Evolutionary conservation across 257 asterid species (phyloP).

Genomic region (Mentha longifolia): DNA sequence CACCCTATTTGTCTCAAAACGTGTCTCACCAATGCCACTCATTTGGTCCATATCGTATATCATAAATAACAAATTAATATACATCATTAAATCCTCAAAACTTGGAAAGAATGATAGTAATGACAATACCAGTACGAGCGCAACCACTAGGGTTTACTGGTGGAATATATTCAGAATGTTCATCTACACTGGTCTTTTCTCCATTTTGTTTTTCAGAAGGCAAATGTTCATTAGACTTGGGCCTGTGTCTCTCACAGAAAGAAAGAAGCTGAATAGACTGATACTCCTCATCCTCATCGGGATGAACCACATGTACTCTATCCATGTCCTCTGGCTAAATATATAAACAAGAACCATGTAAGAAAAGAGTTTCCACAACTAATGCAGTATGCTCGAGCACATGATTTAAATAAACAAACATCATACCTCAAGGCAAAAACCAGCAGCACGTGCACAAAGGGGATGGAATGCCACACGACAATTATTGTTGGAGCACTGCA

Average conservation of each 20-base stretch:
- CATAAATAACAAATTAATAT: slow-evolving; percentile 17
- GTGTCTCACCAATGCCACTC: slow-evolving; percentile 29
- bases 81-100: slow-evolving; percentile 10
- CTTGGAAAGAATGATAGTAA: slow-evolving; percentile 26
- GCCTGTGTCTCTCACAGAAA: slow-evolving; percentile 89
- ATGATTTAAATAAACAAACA: slow-evolving; percentile 22
- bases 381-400: slow-evolving; percentile 12
- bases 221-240: slow-evolving; percentile 64
- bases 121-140: slow-evolving; percentile 80
- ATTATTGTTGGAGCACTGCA: slow-evolving; percentile 85
- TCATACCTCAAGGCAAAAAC: slow-evolving; percentile 92
- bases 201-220: slow-evolving; percentile 53
- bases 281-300: slow-evolving; percentile 86
- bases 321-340: slow-evolving; percentile 91
- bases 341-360: slow-evolving; percentile 22
- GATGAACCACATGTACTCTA: slow-evolving; percentile 63
- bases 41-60: slow-evolving; percentile 17
- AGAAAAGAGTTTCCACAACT: not conserved
- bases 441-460: slow-evolving; percentile 99
- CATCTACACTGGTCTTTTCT: slow-evolving; percentile 52
- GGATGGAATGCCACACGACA: slow-evolving; percentile 97
- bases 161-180: slow-evolving; percentile 62
- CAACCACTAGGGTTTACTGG: slow-evolving; percentile 84
- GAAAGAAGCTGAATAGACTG: slow-evolving; percentile 90
- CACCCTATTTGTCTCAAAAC: no score